Evolutionary conservation across 495 filamentous ascomycete species (phyloP).

Genomic region (Tuber melanosporum): DNA sequence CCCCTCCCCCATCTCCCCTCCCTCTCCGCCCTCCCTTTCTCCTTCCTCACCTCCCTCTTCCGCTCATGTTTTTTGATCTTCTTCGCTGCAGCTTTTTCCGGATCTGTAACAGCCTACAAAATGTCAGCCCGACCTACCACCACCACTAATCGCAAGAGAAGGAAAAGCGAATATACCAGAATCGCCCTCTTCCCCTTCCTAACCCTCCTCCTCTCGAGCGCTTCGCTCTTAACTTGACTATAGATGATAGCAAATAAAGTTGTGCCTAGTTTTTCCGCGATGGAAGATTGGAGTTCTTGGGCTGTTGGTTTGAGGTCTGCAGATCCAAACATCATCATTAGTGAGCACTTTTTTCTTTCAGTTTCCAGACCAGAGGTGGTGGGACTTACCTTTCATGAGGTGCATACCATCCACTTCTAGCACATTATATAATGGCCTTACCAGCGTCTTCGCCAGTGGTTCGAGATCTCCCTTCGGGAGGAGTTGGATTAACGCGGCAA

Average conservation of each 20-base stretch:
- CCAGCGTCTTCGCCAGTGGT: slow-evolving; percentile 57
- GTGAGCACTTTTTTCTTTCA: slow-evolving; percentile 46
- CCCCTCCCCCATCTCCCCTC: slow-evolving; percentile 58
- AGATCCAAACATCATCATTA: slow-evolving; percentile 59
- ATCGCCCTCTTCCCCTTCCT: slow-evolving; percentile 76
- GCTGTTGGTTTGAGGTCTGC: slow-evolving; percentile 61
- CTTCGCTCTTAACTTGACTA: slow-evolving; percentile 58
- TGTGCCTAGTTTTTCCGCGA: slow-evolving; percentile 82
- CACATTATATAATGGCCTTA: slow-evolving; percentile 75
- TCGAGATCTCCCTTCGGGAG: slow-evolving; percentile 54
- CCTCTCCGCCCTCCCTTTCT: slow-evolving; percentile 62
- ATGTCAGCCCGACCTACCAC: slow-evolving; percentile 5
- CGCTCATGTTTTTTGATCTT: slow-evolving; percentile 82
- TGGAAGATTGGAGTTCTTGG: slow-evolving; percentile 61
- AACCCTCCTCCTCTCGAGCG: slow-evolving; percentile 57
- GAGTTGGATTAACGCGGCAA: slow-evolving; percentile 56
- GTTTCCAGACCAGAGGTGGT: slow-evolving; percentile 44
- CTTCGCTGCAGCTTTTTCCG: slow-evolving; percentile 66
- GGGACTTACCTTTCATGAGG: slow-evolving; percentile 32
- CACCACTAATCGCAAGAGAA: neutral
- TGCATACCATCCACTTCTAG: slow-evolving; percentile 59
- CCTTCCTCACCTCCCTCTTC: slow-evolving; percentile 76
- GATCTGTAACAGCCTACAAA: slow-evolving; percentile 58
- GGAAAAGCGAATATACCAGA: slow-evolving; percentile 45
- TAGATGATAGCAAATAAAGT: slow-evolving; percentile 65